phyloP scores from a whole-genome alignment of 495 filamentous ascomycete species.

The Daldinia concentrica region DNA sequence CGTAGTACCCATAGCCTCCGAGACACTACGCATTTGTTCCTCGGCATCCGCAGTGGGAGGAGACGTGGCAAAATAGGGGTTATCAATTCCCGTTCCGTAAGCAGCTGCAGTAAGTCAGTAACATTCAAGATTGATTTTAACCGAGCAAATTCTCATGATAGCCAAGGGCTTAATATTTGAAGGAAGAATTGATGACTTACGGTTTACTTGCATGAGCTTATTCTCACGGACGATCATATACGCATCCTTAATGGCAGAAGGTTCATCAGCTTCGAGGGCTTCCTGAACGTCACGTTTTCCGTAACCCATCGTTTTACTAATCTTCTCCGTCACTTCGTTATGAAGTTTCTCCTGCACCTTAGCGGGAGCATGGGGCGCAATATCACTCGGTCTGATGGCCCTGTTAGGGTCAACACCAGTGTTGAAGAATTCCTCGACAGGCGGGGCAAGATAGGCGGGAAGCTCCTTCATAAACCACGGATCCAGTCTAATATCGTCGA shows the following conservation, averaged over 20 bases:
- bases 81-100: slow-evolving; percentile 48
- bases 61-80: slow-evolving; percentile 53
- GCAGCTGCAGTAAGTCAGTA: slow-evolving; percentile 35
- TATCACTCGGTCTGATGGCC: slow-evolving; percentile 80
- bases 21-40: slow-evolving; percentile 44
- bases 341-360: slow-evolving; percentile 89
- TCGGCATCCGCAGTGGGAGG: slow-evolving; percentile 44
- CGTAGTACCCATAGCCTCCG: slow-evolving; percentile 31
- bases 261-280: slow-evolving; percentile 87
- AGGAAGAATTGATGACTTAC: slow-evolving; percentile 61
- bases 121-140: background rate
- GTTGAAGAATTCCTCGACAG: slow-evolving; percentile 92
- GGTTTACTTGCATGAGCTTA: slow-evolving; percentile 94
- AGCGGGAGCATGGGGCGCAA: slow-evolving; percentile 78
- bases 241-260: slow-evolving; percentile 97
- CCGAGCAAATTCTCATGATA: background rate
- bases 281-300: slow-evolving; percentile 94
- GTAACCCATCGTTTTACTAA: slow-evolving; percentile 98
- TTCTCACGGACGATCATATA: slow-evolving; percentile 98
- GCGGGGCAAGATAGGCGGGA: slow-evolving; percentile 83
- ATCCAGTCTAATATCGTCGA: slow-evolving; percentile 91
- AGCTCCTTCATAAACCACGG: slow-evolving; percentile 93
- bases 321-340: slow-evolving; percentile 88
- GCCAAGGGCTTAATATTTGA: background rate
- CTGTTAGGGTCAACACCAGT: slow-evolving; percentile 92